Percentiles rank a stretch among this genome's conserved stretches.
phyloP scores from a whole-genome alignment of 306 rosid species.

The Lupinus albus region DNA sequence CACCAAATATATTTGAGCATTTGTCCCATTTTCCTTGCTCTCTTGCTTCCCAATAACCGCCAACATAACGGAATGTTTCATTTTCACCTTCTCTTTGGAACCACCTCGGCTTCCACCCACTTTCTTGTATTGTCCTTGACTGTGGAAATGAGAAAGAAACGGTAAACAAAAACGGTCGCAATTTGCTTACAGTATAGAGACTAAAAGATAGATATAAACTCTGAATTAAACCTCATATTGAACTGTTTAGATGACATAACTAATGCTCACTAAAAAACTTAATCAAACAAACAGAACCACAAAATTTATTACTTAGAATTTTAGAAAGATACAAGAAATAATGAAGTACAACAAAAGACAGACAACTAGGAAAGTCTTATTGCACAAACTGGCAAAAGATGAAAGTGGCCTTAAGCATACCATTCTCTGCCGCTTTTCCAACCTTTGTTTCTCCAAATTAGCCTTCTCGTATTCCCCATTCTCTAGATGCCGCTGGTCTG shows the following conservation, averaged over 20 bases:
- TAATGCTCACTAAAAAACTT: background rate
- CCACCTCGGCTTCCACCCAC: slow-evolving; percentile 96
- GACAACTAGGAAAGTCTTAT: no score
- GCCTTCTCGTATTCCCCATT: slow-evolving; percentile 97
- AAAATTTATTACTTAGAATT: background rate
- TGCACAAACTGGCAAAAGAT: no score
- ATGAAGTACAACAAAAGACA: background rate
- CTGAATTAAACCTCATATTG: no score
- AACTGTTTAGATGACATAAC: background rate
- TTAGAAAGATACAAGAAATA: background rate
- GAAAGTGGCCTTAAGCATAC: slow-evolving; percentile 40
- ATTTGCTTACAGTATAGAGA: background rate
- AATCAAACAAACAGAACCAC: background rate
- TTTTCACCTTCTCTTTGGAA: slow-evolving; percentile 68
- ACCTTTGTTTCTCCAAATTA: slow-evolving; percentile 81
- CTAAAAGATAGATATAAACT: background rate
- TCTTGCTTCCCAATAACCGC: slow-evolving; percentile 93
- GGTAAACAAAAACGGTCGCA: background rate
- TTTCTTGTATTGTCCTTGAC: slow-evolving; percentile 96
- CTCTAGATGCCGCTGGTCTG: slow-evolving; percentile 96
- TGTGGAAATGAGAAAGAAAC: slow-evolving; percentile 37
- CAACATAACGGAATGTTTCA: slow-evolving; percentile 65
- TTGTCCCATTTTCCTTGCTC: slow-evolving; percentile 68
- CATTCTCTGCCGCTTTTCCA: slow-evolving; percentile 94
- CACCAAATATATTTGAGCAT: slow-evolving; percentile 88